phyloP scores from a whole-genome alignment of 2,329 filamentous ascomycete species.

The Stagonosporopsis vannaccii region DNA sequence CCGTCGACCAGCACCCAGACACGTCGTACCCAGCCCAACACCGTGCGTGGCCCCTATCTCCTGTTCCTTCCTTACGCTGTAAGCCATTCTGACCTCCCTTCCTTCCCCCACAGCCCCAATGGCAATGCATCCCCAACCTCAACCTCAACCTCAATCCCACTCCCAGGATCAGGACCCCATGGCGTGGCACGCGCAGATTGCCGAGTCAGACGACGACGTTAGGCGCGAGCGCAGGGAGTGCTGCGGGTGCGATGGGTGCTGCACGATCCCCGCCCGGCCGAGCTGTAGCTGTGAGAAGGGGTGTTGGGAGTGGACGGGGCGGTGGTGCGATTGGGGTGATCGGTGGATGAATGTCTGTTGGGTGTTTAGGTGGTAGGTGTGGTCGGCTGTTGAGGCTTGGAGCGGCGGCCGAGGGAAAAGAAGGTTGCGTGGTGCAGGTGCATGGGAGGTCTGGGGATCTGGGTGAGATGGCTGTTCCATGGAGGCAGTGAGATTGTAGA shows the following conservation, averaged over 20 bases:
- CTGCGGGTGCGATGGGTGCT: neutral
- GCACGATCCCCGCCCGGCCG: neutral
- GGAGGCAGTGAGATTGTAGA: no score
- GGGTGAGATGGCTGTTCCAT: neutral
- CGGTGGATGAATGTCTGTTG: neutral
- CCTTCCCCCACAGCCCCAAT: neutral
- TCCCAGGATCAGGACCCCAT: no score
- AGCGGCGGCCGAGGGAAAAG: no score
- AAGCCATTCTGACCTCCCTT: neutral
- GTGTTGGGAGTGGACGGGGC: neutral
- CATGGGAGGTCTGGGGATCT: neutral
- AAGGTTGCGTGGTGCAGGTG: no score
- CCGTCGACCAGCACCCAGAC: neutral
- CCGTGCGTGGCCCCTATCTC: neutral
- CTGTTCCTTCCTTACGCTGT: neutral
- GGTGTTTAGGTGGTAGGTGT: neutral
- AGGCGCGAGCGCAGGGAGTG: neutral
- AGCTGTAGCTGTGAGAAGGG: neutral
- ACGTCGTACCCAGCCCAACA: neutral
- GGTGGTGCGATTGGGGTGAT: neutral
- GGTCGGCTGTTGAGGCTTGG: no score
- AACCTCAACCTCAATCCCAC: no score
- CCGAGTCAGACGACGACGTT: neutral
- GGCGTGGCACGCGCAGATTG: slow-evolving; percentile 7
- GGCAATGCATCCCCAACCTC: neutral